Evolutionary conservation across 202 grass and related monocot genomes (phyloP).

Genomic region (Saccharum hybrid): DNA sequence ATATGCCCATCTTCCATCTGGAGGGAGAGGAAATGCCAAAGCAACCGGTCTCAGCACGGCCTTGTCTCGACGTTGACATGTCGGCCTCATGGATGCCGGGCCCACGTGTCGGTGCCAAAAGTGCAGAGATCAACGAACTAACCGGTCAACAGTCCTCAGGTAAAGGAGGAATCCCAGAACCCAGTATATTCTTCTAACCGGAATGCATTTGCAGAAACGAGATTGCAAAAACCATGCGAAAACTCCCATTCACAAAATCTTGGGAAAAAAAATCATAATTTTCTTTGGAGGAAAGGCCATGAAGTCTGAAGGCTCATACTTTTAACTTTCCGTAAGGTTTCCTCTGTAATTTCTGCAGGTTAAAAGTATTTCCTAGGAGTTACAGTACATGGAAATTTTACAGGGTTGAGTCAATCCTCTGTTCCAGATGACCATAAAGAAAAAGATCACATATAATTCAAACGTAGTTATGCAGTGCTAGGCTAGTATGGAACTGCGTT

Average conservation of each 20-base stretch:
- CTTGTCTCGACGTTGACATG: conserved; percentile 40
- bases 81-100: conserved; percentile 50
- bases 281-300: not conserved
- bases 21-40: conserved; percentile 42
- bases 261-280: too few species aligned
- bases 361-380: not conserved
- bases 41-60: conserved; percentile 9
- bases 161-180: not conserved
- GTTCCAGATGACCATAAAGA: not conserved
- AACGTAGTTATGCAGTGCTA: too few species aligned
- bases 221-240: too few species aligned
- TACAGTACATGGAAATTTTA: not conserved
- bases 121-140: conserved; percentile 46
- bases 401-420: not conserved
- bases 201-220: not conserved
- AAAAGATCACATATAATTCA: not conserved
- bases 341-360: too few species aligned
- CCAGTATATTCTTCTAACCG: not conserved
- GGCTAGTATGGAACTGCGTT: too few species aligned
- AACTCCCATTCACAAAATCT: too few species aligned
- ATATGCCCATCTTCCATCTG: conserved; percentile 31
- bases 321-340: not conserved
- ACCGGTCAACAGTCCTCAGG: conserved; percentile 40
- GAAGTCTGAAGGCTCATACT: not conserved
- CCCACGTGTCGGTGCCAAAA: conserved; percentile 29